phyloP scores from a whole-genome alignment of 1,284 basidiomycete genomes.

The Vanrija sp. region DNA sequence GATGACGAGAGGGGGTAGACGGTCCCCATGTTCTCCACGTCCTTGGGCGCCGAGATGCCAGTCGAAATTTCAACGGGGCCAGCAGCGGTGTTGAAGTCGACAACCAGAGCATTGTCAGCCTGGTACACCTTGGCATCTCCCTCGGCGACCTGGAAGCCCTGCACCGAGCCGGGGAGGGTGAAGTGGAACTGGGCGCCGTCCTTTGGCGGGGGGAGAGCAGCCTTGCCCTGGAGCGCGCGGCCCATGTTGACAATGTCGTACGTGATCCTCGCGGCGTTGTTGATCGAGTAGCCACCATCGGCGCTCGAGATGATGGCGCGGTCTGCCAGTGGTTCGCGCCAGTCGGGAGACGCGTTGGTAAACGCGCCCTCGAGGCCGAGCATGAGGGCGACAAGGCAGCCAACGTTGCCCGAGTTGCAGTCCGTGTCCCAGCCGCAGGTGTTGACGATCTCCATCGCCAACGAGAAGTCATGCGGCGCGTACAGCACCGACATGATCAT shows the following conservation, averaged over 20 bases:
- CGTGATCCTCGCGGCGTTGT: slow-evolving; percentile 5
- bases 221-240: slow-evolving; percentile 1
- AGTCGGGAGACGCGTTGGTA: neutral
- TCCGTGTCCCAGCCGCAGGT: slow-evolving; percentile 6
- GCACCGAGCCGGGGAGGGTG: slow-evolving; percentile 7
- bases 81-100: no score
- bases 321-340: slow-evolving; percentile 1
- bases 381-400: slow-evolving; percentile 2
- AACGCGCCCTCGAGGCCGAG: neutral
- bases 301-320: slow-evolving; percentile 7
- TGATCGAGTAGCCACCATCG: slow-evolving; percentile 5
- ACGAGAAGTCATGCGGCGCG: slow-evolving; percentile 1
- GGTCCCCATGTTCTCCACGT: no score
- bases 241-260: slow-evolving; percentile 4
- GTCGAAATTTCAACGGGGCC: no score
- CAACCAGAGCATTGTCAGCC: no score
- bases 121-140: no score
- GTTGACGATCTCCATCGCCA: slow-evolving; percentile 4
- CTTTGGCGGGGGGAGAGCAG: slow-evolving; percentile 1
- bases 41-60: no score
- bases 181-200: slow-evolving; percentile 4
- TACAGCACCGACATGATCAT: slow-evolving; percentile 6
- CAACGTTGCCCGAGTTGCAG: slow-evolving; percentile 5
- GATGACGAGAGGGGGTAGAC: no score
- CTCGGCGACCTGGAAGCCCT: neutral